Evolutionary conservation across 306 rosid species (phyloP).

Genomic region (Ochetophila trinervis): DNA sequence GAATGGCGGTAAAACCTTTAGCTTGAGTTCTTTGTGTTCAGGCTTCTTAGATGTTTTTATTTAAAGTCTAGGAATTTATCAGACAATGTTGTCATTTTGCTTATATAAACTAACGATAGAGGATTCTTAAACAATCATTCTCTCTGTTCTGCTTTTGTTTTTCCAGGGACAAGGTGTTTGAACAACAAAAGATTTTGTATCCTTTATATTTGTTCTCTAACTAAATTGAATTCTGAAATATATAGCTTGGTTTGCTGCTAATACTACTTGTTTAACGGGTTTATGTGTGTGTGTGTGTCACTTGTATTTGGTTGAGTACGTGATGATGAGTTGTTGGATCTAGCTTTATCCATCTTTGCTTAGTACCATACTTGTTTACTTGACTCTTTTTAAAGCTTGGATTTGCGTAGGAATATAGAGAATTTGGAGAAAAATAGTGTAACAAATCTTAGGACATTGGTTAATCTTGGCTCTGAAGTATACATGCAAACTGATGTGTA

Average conservation of each 20-base stretch:
- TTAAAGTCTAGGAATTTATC: background rate
- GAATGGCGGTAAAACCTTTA: background rate
- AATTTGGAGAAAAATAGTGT: constrained; percentile 81
- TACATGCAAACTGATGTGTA: constrained; percentile 93
- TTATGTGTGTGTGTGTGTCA: background rate
- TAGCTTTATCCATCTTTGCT: constrained; percentile 1
- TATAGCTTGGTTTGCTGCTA: background rate
- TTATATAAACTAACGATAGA: background rate
- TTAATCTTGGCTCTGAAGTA: constrained; percentile 93
- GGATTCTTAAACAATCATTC: background rate
- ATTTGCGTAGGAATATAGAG: constrained; percentile 76
- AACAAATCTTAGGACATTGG: constrained; percentile 74
- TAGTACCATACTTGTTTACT: constrained; percentile 28
- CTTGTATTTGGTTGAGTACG: background rate
- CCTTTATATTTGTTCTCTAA: constrained; percentile 39
- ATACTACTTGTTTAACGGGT: background rate
- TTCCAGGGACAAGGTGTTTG: constrained; percentile 92
- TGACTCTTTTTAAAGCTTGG: constrained; percentile 63
- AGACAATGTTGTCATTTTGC: background rate
- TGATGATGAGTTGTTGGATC: background rate
- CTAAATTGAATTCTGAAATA: background rate
- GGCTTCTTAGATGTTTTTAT: constrained; percentile 5
- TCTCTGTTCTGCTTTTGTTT: constrained; percentile 6
- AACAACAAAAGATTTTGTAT: constrained; percentile 86
- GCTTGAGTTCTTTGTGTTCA: constrained; percentile 3